These are phyloP conservation scores for Umbilicaria muhlenbergii DNA, from an alignment of 495 filamentous ascomycete genomes.

Conservation along the genomic window DNA sequence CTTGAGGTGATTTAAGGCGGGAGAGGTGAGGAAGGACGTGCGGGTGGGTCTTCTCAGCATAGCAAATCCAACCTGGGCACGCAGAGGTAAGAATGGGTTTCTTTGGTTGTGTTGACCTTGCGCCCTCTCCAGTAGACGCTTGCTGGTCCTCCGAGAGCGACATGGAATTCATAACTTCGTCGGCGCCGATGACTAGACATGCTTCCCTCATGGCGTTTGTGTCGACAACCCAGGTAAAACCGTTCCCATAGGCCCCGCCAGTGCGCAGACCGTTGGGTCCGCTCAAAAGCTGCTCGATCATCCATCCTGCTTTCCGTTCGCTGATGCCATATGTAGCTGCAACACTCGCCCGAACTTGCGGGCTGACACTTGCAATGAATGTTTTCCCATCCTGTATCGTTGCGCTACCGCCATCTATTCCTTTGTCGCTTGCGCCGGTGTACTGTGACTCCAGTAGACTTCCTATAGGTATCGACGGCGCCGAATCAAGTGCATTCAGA, in stretches of 20 bases:
- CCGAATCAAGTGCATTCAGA: conserved; percentile 58
- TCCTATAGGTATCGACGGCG: conserved; percentile 29
- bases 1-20: conserved; percentile 83
- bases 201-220: conserved; percentile 68
- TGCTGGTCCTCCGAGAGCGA: conserved; percentile 7
- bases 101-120: conserved; percentile 24
- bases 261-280: conserved; percentile 49
- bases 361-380: conserved; percentile 83
- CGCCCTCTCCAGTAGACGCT: conserved; percentile 7
- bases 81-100: conserved; percentile 76
- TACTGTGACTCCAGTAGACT: conserved; percentile 10
- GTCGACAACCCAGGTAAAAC: conserved; percentile 77
- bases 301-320: conserved; percentile 54
- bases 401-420: conserved; percentile 12
- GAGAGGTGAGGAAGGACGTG: conserved; percentile 85
- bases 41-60: conserved; percentile 93
- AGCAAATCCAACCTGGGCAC: conserved; percentile 97
- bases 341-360: conserved; percentile 74
- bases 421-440: conserved; percentile 5
- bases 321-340: conserved; percentile 66
- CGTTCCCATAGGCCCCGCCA: conserved; percentile 54
- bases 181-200: conserved; percentile 61
- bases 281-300: conserved; percentile 69
- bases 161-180: conserved; percentile 47
- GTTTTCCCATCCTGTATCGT: conserved; percentile 40